Conservation (phyloP, 106 monocot species). For the Dactylorhiza incarnata region DNA sequence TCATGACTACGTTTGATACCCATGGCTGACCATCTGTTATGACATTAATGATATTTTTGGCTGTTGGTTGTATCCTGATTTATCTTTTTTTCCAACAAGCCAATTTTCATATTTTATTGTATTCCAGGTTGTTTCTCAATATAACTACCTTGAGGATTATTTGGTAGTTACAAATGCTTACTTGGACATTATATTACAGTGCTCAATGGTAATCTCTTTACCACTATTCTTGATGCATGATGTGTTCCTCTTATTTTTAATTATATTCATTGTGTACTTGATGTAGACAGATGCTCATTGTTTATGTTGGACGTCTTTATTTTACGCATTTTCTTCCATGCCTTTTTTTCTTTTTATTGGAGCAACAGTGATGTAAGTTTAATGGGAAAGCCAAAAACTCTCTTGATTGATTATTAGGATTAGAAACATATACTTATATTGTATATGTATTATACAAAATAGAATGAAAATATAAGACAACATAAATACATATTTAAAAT, state of each 20-base stretch:
- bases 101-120: not conserved
- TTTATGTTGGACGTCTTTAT: too few species aligned
- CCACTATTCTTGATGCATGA: not conserved
- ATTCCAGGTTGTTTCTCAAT: conserved; percentile 21
- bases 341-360: too few species aligned
- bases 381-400: too few species aligned
- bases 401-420: too few species aligned
- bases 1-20: not conserved
- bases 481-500: too few species aligned
- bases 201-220: conserved; percentile 12
- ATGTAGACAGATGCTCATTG: not conserved
- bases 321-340: too few species aligned
- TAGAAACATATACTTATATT: too few species aligned
- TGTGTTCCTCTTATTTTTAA: not conserved
- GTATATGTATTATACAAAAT: too few species aligned
- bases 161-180: conserved; percentile 30
- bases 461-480: too few species aligned
- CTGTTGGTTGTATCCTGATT: not conserved
- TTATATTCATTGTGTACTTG: not conserved
- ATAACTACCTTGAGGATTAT: conserved; percentile 21
- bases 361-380: too few species aligned
- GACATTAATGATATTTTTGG: not conserved
- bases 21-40: not conserved
- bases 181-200: conserved; percentile 24
- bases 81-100: not conserved